phyloP scores from a whole-genome alignment of 78 protist species.

The Tieghemostelium lacteum region DNA sequence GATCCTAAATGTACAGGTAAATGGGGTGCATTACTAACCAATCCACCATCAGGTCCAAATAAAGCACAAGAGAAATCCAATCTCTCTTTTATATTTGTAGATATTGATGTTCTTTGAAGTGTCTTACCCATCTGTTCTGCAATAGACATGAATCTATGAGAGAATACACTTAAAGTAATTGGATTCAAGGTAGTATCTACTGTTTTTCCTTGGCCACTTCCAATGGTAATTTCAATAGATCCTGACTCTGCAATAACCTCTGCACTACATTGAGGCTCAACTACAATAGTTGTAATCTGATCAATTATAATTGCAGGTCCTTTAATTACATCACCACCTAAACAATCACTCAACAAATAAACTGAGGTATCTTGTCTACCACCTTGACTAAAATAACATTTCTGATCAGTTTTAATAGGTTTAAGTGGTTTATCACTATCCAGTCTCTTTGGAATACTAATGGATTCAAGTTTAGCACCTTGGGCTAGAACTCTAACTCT shows the following conservation, averaged over 20 bases:
- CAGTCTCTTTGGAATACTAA: neutral
- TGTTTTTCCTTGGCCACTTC: slow-evolving; percentile 5
- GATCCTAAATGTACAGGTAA: slow-evolving; percentile 97
- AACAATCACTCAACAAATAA: slow-evolving; percentile 21
- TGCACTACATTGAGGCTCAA: slow-evolving; percentile 88
- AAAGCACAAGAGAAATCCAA: slow-evolving; percentile 97
- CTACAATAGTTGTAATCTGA: slow-evolving; percentile 87
- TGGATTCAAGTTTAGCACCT: slow-evolving; percentile 40
- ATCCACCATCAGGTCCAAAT: slow-evolving; percentile 93
- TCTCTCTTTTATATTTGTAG: slow-evolving; percentile 96
- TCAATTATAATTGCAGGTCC: slow-evolving; percentile 94
- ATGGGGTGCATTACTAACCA: slow-evolving; percentile 98
- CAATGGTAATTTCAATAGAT: slow-evolving; percentile 81
- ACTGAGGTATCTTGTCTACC: slow-evolving; percentile 79
- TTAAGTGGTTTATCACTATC: slow-evolving; percentile 16
- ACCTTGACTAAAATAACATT: neutral
- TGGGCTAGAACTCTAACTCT: slow-evolving; percentile 84
- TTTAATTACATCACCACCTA: slow-evolving; percentile 34
- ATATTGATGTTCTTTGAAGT: slow-evolving; percentile 94
- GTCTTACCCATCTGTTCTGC: slow-evolving; percentile 99
- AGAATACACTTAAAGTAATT: slow-evolving; percentile 88
- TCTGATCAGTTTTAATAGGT: neutral
- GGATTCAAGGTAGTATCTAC: slow-evolving; percentile 78
- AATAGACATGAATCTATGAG: slow-evolving; percentile 96
- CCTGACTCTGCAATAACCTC: slow-evolving; percentile 71